Base-by-base conservation (phyloP, 2,329 filamentous ascomycete genomes). In the Apiospora malaysiana region DNA sequence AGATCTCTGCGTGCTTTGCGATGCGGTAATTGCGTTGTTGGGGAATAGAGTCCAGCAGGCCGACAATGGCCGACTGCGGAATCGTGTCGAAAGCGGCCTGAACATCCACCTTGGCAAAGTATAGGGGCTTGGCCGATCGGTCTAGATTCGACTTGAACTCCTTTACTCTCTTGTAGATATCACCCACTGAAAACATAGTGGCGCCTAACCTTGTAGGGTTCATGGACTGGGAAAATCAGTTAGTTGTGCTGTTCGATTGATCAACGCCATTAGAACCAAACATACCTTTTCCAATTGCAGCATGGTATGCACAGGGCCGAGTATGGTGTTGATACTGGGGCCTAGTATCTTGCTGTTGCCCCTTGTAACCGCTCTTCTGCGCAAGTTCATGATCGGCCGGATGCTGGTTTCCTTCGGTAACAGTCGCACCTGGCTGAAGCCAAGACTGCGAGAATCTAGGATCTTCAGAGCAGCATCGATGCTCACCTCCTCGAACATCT, bases 11-110 rank as follows among this genome's bases (percentile, higher is more conserved):
- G 76, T 98, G 92, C 74, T 91, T 94, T 9, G 87, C 87, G 66
- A 97, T 87, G 9, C 87, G 86, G 78, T 99, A 99, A 27, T 84
- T 82, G 3, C 86, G 81, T 71, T 92, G 83, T 16, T 82, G 83
- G 73, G 81, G 89, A 74, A 88, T 89, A 69, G 78, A 90, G 71
- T 74, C 80, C 73, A 97, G 87, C 37, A 98, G 84, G 32, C 85
- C 79, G 45, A 98, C 78, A 23, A 98, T 84, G 0, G 90, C 89
- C 37, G 87, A 82, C 79, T 98, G 96, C 0, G 96, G 96, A 63
- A 99, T 98, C 0, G 93, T 97, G 80, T 99, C 96, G 79, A 98
- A 99, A 76, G 95, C 97, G 2, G 94, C 90, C 78, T 93, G 89
- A 25, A 99, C 95, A 78, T 99, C 96, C 16, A 97, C 85, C 79